Percentiles rank a stretch among this genome's conserved stretches.
Evolutionary conservation across 2,329 filamentous ascomycete genomes (phyloP).

Genomic region (Blumeria hordei): DNA sequence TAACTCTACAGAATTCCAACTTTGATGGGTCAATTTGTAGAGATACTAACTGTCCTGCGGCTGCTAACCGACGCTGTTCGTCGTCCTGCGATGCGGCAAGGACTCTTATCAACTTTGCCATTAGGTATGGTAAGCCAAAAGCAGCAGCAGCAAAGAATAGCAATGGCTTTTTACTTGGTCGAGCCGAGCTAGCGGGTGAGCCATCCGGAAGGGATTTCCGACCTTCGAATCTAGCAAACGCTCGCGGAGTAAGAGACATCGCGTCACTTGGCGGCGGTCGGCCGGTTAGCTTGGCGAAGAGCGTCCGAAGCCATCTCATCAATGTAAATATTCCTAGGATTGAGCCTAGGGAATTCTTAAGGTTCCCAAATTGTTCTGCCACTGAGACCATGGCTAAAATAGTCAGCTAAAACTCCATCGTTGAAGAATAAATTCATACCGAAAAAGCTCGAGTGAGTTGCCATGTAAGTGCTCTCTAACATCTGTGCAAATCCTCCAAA

Average conservation of each 20-base stretch:
- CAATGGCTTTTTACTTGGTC: conserved; percentile 81
- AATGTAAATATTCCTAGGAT: conserved; percentile 88
- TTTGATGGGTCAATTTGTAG: conserved; percentile 60
- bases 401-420: conserved; percentile 6
- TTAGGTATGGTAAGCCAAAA: conserved; percentile 85
- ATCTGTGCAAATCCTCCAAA: conserved; percentile 98
- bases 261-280: conserved; percentile 74
- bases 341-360: conserved; percentile 80
- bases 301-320: conserved; percentile 79
- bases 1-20: conserved; percentile 83
- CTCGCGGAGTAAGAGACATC: conserved; percentile 64
- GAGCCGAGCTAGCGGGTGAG: conserved; percentile 29
- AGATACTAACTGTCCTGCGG: conserved; percentile 21
- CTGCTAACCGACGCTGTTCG: conserved; percentile 35
- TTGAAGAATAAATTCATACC: conserved; percentile 25
- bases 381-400: conserved; percentile 80
- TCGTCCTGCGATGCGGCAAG: conserved; percentile 69
- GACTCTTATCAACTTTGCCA: conserved; percentile 82
- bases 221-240: conserved; percentile 75
- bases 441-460: conserved; percentile 95
- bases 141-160: conserved; percentile 88
- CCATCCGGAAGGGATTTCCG: conserved; percentile 39
- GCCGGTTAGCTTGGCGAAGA: conserved; percentile 80
- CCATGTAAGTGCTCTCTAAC: conserved; percentile 99
- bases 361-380: conserved; percentile 84